Conservation (phyloP, 1,284 basidiomycete genomes). For the Ustilago tritici region DNA sequence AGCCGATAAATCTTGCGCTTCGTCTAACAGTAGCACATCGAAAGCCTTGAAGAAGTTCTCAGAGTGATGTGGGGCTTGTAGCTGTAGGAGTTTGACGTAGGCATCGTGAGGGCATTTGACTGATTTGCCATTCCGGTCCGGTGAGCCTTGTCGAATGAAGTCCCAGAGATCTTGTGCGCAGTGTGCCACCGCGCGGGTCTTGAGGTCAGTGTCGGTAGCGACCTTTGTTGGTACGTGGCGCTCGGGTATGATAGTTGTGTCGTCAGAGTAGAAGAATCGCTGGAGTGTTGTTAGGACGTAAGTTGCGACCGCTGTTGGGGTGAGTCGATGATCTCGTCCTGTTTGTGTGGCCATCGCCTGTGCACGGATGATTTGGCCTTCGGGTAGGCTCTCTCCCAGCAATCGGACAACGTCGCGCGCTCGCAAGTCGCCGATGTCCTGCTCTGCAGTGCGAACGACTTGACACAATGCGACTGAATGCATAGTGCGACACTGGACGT, state of each 20-base stretch:
- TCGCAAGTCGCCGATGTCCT: slow-evolving; percentile 54
- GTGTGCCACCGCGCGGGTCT: slow-evolving; percentile 37
- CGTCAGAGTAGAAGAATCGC: slow-evolving; percentile 61
- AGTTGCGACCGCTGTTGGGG: slow-evolving; percentile 58
- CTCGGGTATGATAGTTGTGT: slow-evolving; percentile 42
- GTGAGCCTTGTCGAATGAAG: slow-evolving; percentile 41
- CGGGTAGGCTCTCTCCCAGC: slow-evolving; percentile 49
- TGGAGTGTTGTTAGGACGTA: slow-evolving; percentile 61
- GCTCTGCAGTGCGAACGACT: slow-evolving; percentile 47
- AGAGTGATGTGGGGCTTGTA: slow-evolving; percentile 46
- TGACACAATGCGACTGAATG: slow-evolving; percentile 60
- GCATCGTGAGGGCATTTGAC: slow-evolving; percentile 63
- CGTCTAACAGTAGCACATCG: slow-evolving; percentile 61
- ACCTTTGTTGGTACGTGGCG: slow-evolving; percentile 56
- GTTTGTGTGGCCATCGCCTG: slow-evolving; percentile 38
- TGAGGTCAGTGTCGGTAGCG: slow-evolving; percentile 54
- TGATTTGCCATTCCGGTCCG: slow-evolving; percentile 36
- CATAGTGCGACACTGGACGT: slow-evolving; percentile 65
- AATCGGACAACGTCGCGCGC: slow-evolving; percentile 55
- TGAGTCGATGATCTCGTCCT: slow-evolving; percentile 42
- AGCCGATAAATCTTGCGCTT: slow-evolving; percentile 64
- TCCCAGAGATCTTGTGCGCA: slow-evolving; percentile 58
- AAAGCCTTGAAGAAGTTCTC: slow-evolving; percentile 54
- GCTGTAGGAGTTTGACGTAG: slow-evolving; percentile 64
- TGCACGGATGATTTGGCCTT: slow-evolving; percentile 34